Conservation (phyloP, 2,329 filamentous ascomycete species). For the Pseudogymnoascus sp. region DNA sequence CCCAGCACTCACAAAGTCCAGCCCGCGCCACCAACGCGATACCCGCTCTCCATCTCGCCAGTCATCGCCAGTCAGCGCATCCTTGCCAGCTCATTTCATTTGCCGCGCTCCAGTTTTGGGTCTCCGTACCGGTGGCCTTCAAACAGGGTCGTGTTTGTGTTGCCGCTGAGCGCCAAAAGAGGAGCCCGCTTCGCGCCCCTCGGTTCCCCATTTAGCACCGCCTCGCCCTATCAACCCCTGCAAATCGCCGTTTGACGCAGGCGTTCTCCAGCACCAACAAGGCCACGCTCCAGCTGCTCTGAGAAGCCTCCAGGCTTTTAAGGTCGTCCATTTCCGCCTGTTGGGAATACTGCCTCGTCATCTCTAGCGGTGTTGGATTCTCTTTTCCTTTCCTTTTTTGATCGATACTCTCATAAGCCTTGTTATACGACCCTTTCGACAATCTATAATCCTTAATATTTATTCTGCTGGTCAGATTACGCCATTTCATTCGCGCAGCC, state of each 20-base stretch:
- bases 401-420: not conserved
- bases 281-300: not conserved
- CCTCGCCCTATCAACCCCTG: slow-evolving; percentile 7
- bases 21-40: not conserved
- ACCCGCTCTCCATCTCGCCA: not conserved
- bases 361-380: slow-evolving; percentile 3
- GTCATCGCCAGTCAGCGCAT: not conserved
- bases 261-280: not conserved
- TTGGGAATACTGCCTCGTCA: not conserved
- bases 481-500: slow-evolving; percentile 1
- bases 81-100: slow-evolving; percentile 5
- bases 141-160: slow-evolving; percentile 8
- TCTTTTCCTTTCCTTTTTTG: not conserved
- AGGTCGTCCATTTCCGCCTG: slow-evolving; percentile 3
- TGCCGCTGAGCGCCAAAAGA: slow-evolving; percentile 6
- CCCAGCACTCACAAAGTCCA: not conserved
- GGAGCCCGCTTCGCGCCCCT: slow-evolving; percentile 2
- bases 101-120: slow-evolving; percentile 5
- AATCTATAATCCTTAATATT: slow-evolving; percentile 2
- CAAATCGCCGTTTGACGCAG: slow-evolving; percentile 1
- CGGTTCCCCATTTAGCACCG: slow-evolving; percentile 6
- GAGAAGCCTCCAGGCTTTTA: slow-evolving; percentile 7
- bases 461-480: slow-evolving; percentile 8
- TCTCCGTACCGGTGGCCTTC: slow-evolving; percentile 2
- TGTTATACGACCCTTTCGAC: slow-evolving; percentile 1